Percentiles rank a stretch among this genome's conserved stretches.
phyloP scores from a whole-genome alignment of 192 early-diverging fungal species.

The Backusella morwellensis region DNA sequence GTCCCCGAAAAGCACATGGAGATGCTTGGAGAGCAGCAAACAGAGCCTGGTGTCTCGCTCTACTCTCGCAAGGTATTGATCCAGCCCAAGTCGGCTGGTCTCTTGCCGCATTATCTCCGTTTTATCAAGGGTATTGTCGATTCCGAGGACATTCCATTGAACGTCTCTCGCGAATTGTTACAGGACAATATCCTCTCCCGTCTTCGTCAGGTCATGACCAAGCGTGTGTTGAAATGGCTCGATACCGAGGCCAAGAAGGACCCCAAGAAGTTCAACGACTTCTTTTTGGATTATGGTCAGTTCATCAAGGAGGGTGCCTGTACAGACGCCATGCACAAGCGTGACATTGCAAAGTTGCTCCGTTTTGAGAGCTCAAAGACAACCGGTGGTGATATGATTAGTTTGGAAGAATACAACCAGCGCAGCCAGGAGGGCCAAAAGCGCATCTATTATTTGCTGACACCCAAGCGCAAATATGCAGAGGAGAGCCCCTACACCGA shows the following conservation, averaged over 20 bases:
- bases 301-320: conserved; percentile 78
- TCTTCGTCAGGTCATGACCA: conserved; percentile 51
- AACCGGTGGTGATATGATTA: conserved; percentile 43
- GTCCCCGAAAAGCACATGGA: conserved; percentile 61
- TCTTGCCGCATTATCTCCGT: conserved; percentile 72
- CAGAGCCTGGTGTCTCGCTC: conserved; percentile 59
- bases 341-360: conserved; percentile 58
- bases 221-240: conserved; percentile 56
- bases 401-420: conserved; percentile 66
- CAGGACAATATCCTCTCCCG: conserved; percentile 70
- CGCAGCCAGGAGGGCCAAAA: conserved; percentile 73
- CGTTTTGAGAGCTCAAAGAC: conserved; percentile 54
- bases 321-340: conserved; percentile 58
- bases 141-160: conserved; percentile 81
- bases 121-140: conserved; percentile 86
- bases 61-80: conserved; percentile 67
- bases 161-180: conserved; percentile 80
- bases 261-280: conserved; percentile 45
- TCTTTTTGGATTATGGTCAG: conserved; percentile 64
- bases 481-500: conserved; percentile 73
- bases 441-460: conserved; percentile 70
- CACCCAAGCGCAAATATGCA: conserved; percentile 55
- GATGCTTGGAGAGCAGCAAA: conserved; percentile 45
- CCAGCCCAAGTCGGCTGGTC: conserved; percentile 62
- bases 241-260: conserved; percentile 50